Evolutionary conservation across 441 rosid species (phyloP), one percentile per base, ranked within the genome.

Genomic region (Erysimum pusillum): DNA sequence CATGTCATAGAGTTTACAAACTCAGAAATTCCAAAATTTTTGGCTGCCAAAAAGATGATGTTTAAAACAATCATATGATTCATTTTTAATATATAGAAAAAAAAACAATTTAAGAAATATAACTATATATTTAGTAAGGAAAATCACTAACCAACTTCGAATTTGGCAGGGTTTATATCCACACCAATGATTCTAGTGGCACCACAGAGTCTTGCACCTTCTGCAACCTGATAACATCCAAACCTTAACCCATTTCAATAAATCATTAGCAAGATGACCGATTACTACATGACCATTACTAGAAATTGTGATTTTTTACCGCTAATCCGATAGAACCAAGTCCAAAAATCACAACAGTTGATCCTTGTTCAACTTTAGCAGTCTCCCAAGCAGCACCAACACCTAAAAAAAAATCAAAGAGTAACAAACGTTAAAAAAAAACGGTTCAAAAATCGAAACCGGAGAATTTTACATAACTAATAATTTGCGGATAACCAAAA

Each of bases 351-450:
- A 81, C 98, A 76, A 92, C 94, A 15, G 91, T 92, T 58, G 97
- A 89, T 83, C 97, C 97, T 17, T 85, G 70, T 78, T 90, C 91
- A 60, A 94, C 98, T 48, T 89, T 80, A 36, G 96, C 98, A 20
- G 94, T 87, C 84, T 75, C 87, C 91, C 89, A 89, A 54, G 97
- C 93, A 82, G 96, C 97, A 57, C 97, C 98, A 74, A 94, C 86
- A 59, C 98, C 97, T 73, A 53, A 41, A 35, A 0, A 9, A 10
- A 44, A 41, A 28, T 0, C 2, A 15, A 20, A 42, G 28, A 25
- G 2, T 15, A 34, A 25, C 45, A 25, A 1, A 25, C 1, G 28
- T 25, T 25, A 3, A 25, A 25, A n/a, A n/a, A 22, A 22, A 22
- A 22, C 25, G 25, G 25, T 22, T 22, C 25, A 22, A 22, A 22